Percentiles rank a stretch among this genome's conserved stretches.
Evolutionary conservation across 2,329 filamentous ascomycete genomes (phyloP).

Genomic region (Phoma sp.): DNA sequence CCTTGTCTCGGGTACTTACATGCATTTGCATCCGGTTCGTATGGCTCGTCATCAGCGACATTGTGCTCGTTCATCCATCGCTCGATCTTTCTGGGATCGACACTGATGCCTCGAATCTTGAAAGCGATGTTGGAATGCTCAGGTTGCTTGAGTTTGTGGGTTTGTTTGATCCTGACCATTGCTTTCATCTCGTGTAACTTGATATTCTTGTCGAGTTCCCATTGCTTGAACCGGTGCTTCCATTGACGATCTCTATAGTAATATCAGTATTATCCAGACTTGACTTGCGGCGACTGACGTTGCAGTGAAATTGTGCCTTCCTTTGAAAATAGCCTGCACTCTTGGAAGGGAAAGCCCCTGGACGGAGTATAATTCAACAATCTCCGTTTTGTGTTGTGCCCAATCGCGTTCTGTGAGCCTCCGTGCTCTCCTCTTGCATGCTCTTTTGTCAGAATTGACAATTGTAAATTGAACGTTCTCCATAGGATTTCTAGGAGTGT

Average conservation of each 20-base stretch:
- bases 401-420: background rate
- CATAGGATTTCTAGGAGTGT: too few species aligned
- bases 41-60: background rate
- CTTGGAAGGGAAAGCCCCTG: background rate
- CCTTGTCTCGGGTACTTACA: background rate
- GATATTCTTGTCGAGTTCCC: background rate
- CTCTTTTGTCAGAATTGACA: too few species aligned
- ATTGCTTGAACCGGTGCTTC: background rate
- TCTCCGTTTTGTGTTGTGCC: background rate
- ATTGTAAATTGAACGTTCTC: too few species aligned
- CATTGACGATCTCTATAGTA: background rate
- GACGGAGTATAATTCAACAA: background rate
- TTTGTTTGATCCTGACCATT: background rate
- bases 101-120: background rate
- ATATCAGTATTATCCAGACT: background rate
- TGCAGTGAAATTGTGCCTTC: background rate
- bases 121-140: background rate
- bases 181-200: background rate
- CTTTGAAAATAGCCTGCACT: background rate
- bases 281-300: background rate
- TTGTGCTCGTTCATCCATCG: background rate
- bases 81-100: background rate
- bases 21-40: too few species aligned
- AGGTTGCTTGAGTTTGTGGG: background rate
- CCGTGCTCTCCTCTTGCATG: too few species aligned